These are phyloP conservation scores for Ramicandelaber brevisporus DNA, from an alignment of 192 early-diverging fungal species.

Conservation along the genomic window DNA sequence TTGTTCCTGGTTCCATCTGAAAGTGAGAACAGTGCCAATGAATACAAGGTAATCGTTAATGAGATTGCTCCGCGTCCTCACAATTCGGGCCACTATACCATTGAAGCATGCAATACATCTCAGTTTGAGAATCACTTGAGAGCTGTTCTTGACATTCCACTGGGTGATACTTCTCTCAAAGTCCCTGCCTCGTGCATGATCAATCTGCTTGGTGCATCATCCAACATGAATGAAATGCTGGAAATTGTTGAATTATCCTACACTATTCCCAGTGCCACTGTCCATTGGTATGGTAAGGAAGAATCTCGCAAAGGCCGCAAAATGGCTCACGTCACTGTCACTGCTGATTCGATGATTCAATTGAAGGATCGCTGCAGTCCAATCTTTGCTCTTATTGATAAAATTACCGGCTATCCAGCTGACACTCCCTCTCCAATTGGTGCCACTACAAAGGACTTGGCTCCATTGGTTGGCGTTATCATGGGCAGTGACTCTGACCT, in stretches of 20 bases:
- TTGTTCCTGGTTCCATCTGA: slow-evolving; percentile 92
- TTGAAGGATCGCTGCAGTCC: slow-evolving; percentile 31
- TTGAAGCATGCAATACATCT: slow-evolving; percentile 89
- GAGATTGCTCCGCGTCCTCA: slow-evolving; percentile 98
- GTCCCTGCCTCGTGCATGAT: slow-evolving; percentile 83
- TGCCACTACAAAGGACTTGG: slow-evolving; percentile 7
- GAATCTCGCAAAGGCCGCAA: slow-evolving; percentile 74
- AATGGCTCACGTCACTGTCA: slow-evolving; percentile 94
- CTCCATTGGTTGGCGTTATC: slow-evolving; percentile 86
- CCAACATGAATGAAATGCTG: slow-evolving; percentile 27
- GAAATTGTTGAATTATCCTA: slow-evolving; percentile 26
- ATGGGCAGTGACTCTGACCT: slow-evolving; percentile 99
- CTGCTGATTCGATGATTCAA: slow-evolving; percentile 61
- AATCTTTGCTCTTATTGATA: slow-evolving; percentile 32
- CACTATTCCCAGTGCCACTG: slow-evolving; percentile 55
- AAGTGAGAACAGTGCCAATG: too few relatives aligned
- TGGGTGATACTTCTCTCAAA: slow-evolving; percentile 68
- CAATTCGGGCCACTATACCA: slow-evolving; percentile 98
- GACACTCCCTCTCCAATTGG: slow-evolving; percentile 12
- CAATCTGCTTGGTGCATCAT: slow-evolving; percentile 66
- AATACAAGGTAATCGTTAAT: slow-evolving; percentile 59
- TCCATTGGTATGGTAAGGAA: slow-evolving; percentile 88
- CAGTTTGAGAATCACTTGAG: slow-evolving; percentile 92
- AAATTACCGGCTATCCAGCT: slow-evolving; percentile 20
- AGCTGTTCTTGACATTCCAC: slow-evolving; percentile 69